These are phyloP conservation scores for Daldinia sp. DNA, from an alignment of 2,329 filamentous ascomycete genomes.

Conservation along the genomic window DNA sequence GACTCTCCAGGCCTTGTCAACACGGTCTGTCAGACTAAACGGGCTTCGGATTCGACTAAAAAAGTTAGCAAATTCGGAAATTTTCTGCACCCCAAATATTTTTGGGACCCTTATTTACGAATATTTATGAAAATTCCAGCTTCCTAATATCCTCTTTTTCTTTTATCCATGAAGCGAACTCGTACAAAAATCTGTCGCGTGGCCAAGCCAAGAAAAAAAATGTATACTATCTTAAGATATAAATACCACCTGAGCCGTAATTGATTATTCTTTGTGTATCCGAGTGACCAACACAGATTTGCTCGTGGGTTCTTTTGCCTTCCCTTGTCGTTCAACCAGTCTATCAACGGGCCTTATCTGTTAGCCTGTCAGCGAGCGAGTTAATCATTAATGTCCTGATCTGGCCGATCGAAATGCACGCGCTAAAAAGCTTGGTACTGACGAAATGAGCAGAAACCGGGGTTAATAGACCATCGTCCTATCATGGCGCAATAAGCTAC, in stretches of 20 bases:
- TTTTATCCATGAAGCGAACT: neutral
- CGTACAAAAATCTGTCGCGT: neutral
- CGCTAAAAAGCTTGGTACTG: conserved; percentile 40
- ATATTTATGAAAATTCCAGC: neutral
- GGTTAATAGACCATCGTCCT: conserved; percentile 20
- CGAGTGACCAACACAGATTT: conserved; percentile 1
- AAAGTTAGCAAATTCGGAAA: conserved; percentile 6
- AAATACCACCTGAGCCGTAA: neutral
- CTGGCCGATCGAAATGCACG: conserved; percentile 35
- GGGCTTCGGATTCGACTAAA: neutral
- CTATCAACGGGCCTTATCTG: neutral
- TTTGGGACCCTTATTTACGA: conserved; percentile 3
- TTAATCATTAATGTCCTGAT: conserved; percentile 13
- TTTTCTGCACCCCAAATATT: neutral
- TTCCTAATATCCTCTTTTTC: conserved; percentile 9
- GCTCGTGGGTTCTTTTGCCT: neutral
- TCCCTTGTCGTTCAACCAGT: neutral
- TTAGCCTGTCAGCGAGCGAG: neutral
- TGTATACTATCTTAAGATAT: conserved; percentile 7
- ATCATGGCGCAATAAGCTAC: conserved; percentile 25
- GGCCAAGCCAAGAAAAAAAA: neutral
- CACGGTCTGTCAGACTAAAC: neutral
- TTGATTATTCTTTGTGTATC: neutral
- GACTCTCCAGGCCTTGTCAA: neutral
- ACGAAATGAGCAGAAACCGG: conserved; percentile 31